phyloP scores from a whole-genome alignment of 2,329 filamentous ascomycete genomes.

The Dendryphion nanum region DNA sequence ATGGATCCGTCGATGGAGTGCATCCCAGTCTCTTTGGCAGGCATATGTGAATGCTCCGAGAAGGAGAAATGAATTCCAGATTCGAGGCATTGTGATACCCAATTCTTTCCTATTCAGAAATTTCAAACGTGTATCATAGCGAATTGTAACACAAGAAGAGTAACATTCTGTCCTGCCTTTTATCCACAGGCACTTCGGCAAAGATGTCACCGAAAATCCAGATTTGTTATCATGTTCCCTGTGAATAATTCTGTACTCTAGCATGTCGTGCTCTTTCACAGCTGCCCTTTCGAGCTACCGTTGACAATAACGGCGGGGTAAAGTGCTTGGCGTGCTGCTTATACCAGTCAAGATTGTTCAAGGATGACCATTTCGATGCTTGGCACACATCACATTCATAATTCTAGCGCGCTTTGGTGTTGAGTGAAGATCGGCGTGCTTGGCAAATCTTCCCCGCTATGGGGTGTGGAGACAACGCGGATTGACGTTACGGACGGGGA shows the following conservation, averaged over 20 bases:
- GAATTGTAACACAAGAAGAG: no score
- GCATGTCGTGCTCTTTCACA: conserved; percentile 14
- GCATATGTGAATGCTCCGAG: conserved; percentile 11
- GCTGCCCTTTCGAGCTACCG: conserved; percentile 11
- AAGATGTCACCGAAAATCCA: background rate
- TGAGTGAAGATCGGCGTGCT: background rate
- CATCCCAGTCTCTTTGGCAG: conserved; percentile 19
- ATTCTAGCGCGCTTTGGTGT: background rate
- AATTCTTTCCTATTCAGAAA: background rate
- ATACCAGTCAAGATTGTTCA: conserved; percentile 2
- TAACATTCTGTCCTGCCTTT: no score
- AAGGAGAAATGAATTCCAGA: conserved; percentile 5
- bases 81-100: background rate
- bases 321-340: conserved; percentile 8
- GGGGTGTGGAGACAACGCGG: no score
- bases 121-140: no score
- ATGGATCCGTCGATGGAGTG: conserved; percentile 11
- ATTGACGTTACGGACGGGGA: no score
- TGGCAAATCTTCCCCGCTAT: conserved; percentile 1
- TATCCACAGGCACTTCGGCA: background rate
- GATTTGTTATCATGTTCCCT: background rate
- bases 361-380: conserved; percentile 6
- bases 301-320: conserved; percentile 14
- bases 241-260: no score
- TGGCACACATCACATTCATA: conserved; percentile 11